Conservation (phyloP, 257 asterid species). For the Echium plantagineum region DNA sequence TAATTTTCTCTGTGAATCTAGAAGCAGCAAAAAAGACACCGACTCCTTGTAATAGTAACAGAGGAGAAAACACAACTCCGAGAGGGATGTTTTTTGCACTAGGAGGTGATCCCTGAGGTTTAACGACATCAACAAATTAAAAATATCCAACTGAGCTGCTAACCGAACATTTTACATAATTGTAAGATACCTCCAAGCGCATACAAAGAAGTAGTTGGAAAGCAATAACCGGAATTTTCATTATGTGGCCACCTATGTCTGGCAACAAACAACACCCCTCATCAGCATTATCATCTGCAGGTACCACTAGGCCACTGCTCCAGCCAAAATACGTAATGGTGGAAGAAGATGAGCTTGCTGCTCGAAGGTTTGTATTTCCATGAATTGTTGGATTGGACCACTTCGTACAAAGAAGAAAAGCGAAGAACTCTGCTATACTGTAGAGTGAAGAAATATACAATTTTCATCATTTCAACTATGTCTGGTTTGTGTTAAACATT, state of each 20-base stretch:
- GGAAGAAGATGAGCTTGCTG: slow-evolving; percentile 67
- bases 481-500: slow-evolving; percentile 11
- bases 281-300: slow-evolving; percentile 52
- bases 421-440: slow-evolving; percentile 97
- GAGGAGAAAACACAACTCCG: slow-evolving; percentile 80
- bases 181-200: slow-evolving; percentile 72
- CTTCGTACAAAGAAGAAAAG: slow-evolving; percentile 96
- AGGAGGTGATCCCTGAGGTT: slow-evolving; percentile 73
- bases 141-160: slow-evolving; percentile 8
- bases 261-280: slow-evolving; percentile 67
- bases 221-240: slow-evolving; percentile 77
- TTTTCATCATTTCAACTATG: slow-evolving; percentile 19
- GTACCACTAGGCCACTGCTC: slow-evolving; percentile 63
- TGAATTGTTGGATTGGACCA: slow-evolving; percentile 96
- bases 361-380: slow-evolving; percentile 46
- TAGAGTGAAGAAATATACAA: slow-evolving; percentile 13
- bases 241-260: slow-evolving; percentile 91
- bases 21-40: slow-evolving; percentile 61
- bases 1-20: slow-evolving; percentile 60
- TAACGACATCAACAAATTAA: slow-evolving; percentile 16
- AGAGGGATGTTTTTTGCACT: slow-evolving; percentile 56
- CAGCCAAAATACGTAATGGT: slow-evolving; percentile 60
- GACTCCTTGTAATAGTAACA: slow-evolving; percentile 73
- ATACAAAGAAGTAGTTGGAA: slow-evolving; percentile 93
- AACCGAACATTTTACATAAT: slow-evolving; percentile 7